Evolutionary conservation across 345 rosid genomes (phyloP), one percentile per base, ranked within the genome.

Genomic region (Citrus glauca): DNA sequence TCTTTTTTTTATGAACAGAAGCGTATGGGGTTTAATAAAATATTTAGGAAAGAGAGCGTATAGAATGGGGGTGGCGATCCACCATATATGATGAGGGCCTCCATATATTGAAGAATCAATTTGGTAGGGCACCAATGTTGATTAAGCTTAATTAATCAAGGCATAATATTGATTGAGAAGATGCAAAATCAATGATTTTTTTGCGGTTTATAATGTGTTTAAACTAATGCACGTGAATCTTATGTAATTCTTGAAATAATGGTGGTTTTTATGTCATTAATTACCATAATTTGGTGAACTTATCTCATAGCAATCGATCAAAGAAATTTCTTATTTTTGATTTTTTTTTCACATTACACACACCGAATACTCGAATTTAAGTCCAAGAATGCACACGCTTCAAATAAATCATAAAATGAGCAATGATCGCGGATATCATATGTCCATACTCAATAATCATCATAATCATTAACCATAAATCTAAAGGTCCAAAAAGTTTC

Each of bases 21-120:
- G 50, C 27, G 70, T 42, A 40, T 77, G 79, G 76, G 37, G 45
- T 37, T 27, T 11, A 2, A 42, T 38, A 17, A 38, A 50, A 35
- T 73, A 60, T 25, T 5, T 53, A 1, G 30, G 69, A 25, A 38
- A 33, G 69, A 35, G 53, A 50, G 25, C 14, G 2, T 6, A 68
- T 72, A 25, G 53, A 63, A 68, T 66, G 82, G 78, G 82, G 78
- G 38, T 66, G 73, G 74, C 79, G 68, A 8, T 71, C 65, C 67
- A 74, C 40, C 56, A 55, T 33, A 42, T n/a, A 66, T 66, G 63
- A 73, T 42, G 37, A 30, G 35, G 17, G 48, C 67, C 72, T 83
- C 33, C n/a, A 33, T 30, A 57, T 42, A 42, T 27, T 24, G 56
- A 67, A 33, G 64, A 8, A 48, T 53, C 48, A 66, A 61, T 28